phyloP scores from a whole-genome alignment of 2,329 filamentous ascomycete species.

The Trichoderma atroviride region DNA sequence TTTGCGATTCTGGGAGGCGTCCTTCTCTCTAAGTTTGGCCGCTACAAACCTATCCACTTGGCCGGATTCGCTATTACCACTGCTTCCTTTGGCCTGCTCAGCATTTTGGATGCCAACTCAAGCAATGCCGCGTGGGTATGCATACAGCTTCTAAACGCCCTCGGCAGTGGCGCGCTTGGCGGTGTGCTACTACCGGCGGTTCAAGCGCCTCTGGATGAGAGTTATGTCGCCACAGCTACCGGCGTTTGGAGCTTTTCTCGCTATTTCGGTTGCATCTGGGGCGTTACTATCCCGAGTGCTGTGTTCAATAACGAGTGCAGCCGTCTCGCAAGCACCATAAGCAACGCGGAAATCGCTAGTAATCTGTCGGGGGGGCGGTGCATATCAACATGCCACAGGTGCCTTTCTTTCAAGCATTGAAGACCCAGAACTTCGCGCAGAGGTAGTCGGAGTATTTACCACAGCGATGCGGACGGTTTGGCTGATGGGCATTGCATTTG shows the following conservation, averaged over 20 bases:
- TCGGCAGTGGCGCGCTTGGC: neutral
- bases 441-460: neutral
- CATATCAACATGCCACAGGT: conserved; percentile 12
- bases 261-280: conserved; percentile 17
- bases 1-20: neutral
- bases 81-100: neutral
- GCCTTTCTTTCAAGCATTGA: neutral
- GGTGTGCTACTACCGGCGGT: neutral
- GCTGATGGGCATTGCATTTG: neutral
- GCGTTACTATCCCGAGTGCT: conserved; percentile 8
- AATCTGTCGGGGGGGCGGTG: neutral
- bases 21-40: neutral
- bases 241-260: conserved; percentile 5
- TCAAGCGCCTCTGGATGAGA: conserved; percentile 4
- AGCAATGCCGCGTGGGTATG: neutral
- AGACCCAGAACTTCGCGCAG: neutral
- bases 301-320: conserved; percentile 21
- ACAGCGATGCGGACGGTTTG: neutral
- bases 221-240: neutral
- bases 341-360: neutral
- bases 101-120: neutral
- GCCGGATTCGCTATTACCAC: neutral
- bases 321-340: conserved; percentile 1
- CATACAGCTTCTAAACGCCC: neutral
- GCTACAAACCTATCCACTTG: neutral